Evolutionary conservation across 2,329 filamentous ascomycete genomes (phyloP).

Genomic region (Penicillium concentricum): DNA sequence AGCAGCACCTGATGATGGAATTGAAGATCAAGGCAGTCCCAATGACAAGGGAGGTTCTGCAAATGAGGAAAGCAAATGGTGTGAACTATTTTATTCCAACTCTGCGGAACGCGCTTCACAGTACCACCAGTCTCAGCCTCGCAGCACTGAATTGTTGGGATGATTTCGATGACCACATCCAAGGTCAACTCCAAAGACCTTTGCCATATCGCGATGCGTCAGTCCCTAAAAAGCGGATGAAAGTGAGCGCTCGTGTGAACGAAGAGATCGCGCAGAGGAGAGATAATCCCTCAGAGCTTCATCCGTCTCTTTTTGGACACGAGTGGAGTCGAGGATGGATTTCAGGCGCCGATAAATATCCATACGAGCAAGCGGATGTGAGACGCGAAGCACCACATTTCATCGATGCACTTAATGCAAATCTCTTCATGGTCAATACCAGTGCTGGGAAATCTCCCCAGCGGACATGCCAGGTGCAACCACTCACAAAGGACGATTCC

Average conservation of each 20-base stretch:
- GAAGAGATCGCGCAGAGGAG: neutral
- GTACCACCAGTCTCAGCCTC: constrained; percentile 34
- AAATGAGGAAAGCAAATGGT: constrained; percentile 25
- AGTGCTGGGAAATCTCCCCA: neutral
- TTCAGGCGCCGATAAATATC: constrained; percentile 22
- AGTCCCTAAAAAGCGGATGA: constrained; percentile 21
- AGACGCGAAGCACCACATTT: constrained; percentile 17
- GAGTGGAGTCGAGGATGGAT: constrained; percentile 27
- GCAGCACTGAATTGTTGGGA: constrained; percentile 31
- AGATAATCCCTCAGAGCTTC: neutral
- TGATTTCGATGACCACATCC: constrained; percentile 23
- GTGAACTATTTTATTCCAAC: constrained; percentile 32
- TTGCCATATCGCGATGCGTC: constrained; percentile 24
- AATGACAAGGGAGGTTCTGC: constrained; percentile 13
- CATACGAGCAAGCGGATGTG: constrained; percentile 28
- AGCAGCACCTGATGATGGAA: constrained; percentile 31
- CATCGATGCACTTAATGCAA: constrained; percentile 21
- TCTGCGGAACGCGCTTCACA: constrained; percentile 28
- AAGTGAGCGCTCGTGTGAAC: constrained; percentile 6
- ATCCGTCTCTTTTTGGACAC: constrained; percentile 23
- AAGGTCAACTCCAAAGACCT: constrained; percentile 20
- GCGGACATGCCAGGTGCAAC: constrained; percentile 8
- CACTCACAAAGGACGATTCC: neutral
- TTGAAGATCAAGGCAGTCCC: constrained; percentile 1
- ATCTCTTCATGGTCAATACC: constrained; percentile 18